Evolutionary conservation across 2,329 filamentous ascomycete species (phyloP).

Genomic region (Penicillium crustosum): DNA sequence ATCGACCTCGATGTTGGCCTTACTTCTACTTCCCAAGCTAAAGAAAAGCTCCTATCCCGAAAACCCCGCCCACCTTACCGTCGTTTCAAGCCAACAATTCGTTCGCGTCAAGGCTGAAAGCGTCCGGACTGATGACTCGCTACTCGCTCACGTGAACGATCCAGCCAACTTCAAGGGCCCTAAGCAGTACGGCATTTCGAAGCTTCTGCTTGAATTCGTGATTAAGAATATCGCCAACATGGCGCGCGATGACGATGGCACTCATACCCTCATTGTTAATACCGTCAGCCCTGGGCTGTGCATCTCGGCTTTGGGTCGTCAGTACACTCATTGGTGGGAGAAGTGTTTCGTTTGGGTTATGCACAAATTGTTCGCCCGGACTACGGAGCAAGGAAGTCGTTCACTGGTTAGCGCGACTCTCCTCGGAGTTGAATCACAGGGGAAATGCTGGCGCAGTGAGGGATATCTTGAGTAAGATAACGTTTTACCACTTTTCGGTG

Average conservation of each 20-base stretch:
- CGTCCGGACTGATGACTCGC: constrained; percentile 30
- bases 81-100: constrained; percentile 48
- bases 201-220: constrained; percentile 45
- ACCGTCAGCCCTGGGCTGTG: constrained; percentile 49
- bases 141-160: constrained; percentile 39
- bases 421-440: constrained; percentile 45
- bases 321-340: constrained; percentile 40
- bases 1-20: constrained; percentile 55
- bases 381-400: constrained; percentile 47
- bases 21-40: constrained; percentile 54
- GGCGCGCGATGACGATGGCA: constrained; percentile 34
- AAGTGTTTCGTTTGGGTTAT: constrained; percentile 37
- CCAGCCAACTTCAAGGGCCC: constrained; percentile 30
- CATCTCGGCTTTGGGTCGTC: constrained; percentile 42
- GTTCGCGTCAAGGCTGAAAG: constrained; percentile 33
- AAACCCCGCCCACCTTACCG: constrained; percentile 43
- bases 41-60: constrained; percentile 33
- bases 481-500: neutral
- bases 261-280: constrained; percentile 45
- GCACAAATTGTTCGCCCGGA: constrained; percentile 43
- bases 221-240: constrained; percentile 40
- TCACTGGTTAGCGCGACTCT: constrained; percentile 45
- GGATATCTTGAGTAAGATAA: constrained; percentile 37
- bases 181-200: constrained; percentile 44
- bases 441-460: constrained; percentile 47